Conservation (phyloP, 768 basidiomycete genomes). For the Rhodotorula paludigena region DNA sequence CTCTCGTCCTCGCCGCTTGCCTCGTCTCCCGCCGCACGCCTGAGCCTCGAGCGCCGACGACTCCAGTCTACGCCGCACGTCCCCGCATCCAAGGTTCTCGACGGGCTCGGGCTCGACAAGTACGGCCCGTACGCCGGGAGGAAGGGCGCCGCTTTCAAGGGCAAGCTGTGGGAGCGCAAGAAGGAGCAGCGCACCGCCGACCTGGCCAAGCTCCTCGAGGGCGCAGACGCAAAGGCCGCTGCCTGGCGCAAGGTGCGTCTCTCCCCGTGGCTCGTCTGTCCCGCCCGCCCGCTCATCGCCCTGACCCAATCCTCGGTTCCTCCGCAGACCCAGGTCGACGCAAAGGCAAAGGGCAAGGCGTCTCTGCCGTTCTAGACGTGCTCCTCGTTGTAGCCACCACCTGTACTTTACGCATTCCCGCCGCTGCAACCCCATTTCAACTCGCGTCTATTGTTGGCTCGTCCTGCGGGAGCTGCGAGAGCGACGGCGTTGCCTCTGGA, state of each 20-base stretch:
- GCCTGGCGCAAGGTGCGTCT: slow-evolving; percentile 35
- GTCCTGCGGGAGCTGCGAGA: too few relatives aligned
- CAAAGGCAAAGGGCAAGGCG: slow-evolving; percentile 21
- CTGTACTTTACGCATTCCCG: background rate
- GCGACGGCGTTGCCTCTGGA: too few relatives aligned
- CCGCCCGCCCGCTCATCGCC: background rate
- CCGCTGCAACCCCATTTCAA: too few relatives aligned
- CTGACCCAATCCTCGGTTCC: background rate
- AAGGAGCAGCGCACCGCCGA: slow-evolving; percentile 16
- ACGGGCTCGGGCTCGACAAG: slow-evolving; percentile 24
- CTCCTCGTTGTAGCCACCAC: background rate
- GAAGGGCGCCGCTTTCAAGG: slow-evolving; percentile 39
- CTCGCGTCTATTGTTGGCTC: background rate
- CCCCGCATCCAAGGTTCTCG: slow-evolving; percentile 20
- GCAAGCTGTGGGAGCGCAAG: slow-evolving; percentile 38
- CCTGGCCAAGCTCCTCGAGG: slow-evolving; percentile 17
- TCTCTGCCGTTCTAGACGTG: slow-evolving; percentile 27
- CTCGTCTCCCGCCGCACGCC: background rate
- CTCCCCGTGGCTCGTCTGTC: background rate
- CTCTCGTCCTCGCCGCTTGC: background rate
- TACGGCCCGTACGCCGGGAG: slow-evolving; percentile 35
- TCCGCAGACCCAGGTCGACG: slow-evolving; percentile 15
- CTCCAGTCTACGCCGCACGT: slow-evolving; percentile 13
- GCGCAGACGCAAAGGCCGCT: slow-evolving; percentile 13
- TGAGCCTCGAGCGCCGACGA: background rate